These are phyloP conservation scores for Backusella sp. DNA, from an alignment of 192 early-diverging fungal species.

Conservation along the genomic window DNA sequence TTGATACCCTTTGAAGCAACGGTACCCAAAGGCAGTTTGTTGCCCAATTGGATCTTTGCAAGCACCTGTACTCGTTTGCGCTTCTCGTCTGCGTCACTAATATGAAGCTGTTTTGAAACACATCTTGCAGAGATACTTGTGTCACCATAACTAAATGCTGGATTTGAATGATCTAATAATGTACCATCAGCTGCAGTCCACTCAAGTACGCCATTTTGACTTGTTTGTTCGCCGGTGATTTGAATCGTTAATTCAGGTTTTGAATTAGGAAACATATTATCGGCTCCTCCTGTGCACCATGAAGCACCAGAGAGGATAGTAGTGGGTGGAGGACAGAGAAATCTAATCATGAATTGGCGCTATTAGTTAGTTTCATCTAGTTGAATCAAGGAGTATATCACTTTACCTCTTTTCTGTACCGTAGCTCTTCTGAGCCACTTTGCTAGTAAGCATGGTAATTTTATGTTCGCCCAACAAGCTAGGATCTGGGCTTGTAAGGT, in stretches of 20 bases:
- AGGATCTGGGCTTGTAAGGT: constrained; percentile 16
- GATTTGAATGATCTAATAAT: constrained; percentile 40
- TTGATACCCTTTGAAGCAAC: constrained; percentile 80
- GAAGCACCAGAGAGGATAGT: constrained; percentile 69
- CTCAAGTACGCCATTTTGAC: constrained; percentile 53
- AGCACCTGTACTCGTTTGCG: constrained; percentile 72
- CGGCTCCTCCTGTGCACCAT: constrained; percentile 51
- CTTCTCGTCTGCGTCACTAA: constrained; percentile 84
- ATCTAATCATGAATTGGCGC: constrained; percentile 37
- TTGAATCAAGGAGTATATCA: not conserved
- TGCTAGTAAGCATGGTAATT: constrained; percentile 80
- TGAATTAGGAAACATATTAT: not conserved
- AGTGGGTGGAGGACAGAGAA: constrained; percentile 82
- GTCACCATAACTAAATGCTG: constrained; percentile 14
- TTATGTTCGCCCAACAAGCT: constrained; percentile 48
- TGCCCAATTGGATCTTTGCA: constrained; percentile 68
- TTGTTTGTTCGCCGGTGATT: constrained; percentile 56
- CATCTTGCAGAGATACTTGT: constrained; percentile 61
- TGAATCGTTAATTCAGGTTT: constrained; percentile 52
- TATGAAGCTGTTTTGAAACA: constrained; percentile 81
- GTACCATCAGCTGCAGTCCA: constrained; percentile 45
- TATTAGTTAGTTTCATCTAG: not conserved
- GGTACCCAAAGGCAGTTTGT: constrained; percentile 59
- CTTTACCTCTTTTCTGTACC: constrained; percentile 82
- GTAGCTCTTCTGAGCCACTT: constrained; percentile 92